Base-by-base conservation (phyloP, 208 protist genomes). In the Sergeia podlipaevii region DNA sequence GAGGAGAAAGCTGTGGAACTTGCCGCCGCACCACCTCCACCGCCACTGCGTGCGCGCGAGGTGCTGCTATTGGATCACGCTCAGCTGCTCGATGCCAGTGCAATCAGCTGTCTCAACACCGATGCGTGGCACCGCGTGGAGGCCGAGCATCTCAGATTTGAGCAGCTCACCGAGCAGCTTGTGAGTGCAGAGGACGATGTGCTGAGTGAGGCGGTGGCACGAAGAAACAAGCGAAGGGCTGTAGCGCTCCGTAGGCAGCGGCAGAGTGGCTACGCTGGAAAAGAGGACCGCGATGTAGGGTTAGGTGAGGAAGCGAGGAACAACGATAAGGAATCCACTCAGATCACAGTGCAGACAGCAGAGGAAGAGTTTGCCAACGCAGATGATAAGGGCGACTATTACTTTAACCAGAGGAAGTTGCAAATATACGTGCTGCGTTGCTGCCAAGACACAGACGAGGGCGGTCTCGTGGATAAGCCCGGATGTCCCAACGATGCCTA, bases 391-490 rank as follows among this genome's bases (percentile, higher is more conserved):
- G 83, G 83, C 1, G 78, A 90, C 48, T 84, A 69, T 46, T 74
- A 73, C 60, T 90, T 85, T 48, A 80, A 91, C 54, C 87, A 95
- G 46, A 52, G 71, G 18, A 72, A 74, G 32, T 46, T 96, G 45
- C 83, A 95, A 55, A 56, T 74, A 32, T 96, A 93, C 60, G 52
- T 97, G 2, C 70, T 97, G 21, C 61, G 58, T 2, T 90, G 77
- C 61, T 91, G 81, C 43, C 88, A 96, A 50, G 24, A 65, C 10
- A 46, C 48, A 4, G 42, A 67, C 13, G 26, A 58, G 17, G 93
- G 93, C 18, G 93, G 93, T 2, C 37, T 97, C 6, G 70, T 76
- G 62, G 93, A 97, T 53, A 97, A 97, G 56, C 93, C 93, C 2
- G 46, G 47, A 10, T 72, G 41, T 26, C 58, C 50, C 3, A 60